Conservation (phyloP, 108 stramenopile genomes). For the Hondaea fermentalgiana region DNA sequence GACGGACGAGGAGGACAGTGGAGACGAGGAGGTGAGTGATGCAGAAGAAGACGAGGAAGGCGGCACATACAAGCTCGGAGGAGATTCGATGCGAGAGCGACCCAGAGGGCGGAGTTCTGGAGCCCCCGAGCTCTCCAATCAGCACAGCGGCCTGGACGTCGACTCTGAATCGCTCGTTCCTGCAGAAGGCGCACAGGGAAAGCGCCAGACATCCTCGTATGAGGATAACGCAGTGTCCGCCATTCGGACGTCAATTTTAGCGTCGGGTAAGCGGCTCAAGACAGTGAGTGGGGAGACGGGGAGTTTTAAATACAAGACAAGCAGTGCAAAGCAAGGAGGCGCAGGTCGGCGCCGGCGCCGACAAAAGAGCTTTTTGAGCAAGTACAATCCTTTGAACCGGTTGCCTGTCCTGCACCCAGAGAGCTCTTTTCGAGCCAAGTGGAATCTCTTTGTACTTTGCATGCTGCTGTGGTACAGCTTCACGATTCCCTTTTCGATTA, state of each 20-base stretch:
- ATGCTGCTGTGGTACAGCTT: conserved; percentile 15
- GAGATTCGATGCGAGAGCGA: too few species aligned
- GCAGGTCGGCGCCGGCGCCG: too few species aligned
- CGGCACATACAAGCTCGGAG: too few species aligned
- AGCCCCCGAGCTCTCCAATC: too few species aligned
- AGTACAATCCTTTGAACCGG: background rate
- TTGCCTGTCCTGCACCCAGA: background rate
- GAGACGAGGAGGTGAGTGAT: background rate
- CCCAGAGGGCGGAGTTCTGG: too few species aligned
- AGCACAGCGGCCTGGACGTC: too few species aligned
- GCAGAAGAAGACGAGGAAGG: too few species aligned
- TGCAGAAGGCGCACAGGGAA: background rate
- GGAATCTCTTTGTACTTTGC: background rate
- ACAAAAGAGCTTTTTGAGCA: too few species aligned
- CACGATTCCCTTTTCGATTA: background rate
- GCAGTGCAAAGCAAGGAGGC: too few species aligned
- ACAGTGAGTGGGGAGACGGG: too few species aligned
- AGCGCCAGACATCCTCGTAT: background rate
- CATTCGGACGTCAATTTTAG: background rate
- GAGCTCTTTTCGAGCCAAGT: background rate
- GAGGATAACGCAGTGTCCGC: background rate
- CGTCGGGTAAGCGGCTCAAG: background rate
- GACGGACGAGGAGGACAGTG: background rate
- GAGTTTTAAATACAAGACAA: too few species aligned
- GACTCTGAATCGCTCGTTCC: too few species aligned